phyloP scores from a whole-genome alignment of 768 basidiomycete genomes.

The Tylopilus balloui region DNA sequence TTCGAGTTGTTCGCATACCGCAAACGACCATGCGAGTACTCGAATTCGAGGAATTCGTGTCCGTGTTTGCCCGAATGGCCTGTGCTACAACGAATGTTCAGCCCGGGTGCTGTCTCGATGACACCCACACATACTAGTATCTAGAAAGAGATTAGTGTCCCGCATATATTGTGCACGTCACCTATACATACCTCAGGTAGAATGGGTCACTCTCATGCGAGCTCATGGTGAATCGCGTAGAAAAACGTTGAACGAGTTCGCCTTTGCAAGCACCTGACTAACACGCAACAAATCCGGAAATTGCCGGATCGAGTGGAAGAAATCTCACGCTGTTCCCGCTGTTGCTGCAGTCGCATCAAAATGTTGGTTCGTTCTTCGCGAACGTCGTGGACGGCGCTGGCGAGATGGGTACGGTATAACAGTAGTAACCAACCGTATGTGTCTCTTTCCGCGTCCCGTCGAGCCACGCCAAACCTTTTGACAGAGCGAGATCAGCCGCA shows the following conservation, averaged over 20 bases:
- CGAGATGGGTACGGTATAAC: conserved; percentile 22
- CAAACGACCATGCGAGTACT: conserved; percentile 93
- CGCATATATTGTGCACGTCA: not conserved
- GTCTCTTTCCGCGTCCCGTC: not conserved
- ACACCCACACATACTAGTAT: conserved; percentile 44
- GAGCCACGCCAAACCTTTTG: not conserved
- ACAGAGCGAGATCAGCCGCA: conserved; percentile 7
- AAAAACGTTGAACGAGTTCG: conserved; percentile 3
- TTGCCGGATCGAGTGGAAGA: not conserved
- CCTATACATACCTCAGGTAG: conserved; percentile 59
- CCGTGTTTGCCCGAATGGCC: conserved; percentile 99
- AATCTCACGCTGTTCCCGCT: not conserved
- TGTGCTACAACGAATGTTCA: conserved; percentile 37
- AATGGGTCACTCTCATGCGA: conserved; percentile 66
- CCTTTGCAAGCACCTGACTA: not conserved
- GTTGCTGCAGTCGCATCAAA: conserved; percentile 7
- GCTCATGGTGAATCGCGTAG: conserved; percentile 21
- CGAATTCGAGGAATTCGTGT: conserved; percentile 97
- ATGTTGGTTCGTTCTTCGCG: conserved; percentile 31
- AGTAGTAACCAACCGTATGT: conserved; percentile 15
- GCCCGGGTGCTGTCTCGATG: not conserved
- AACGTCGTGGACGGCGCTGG: conserved; percentile 13
- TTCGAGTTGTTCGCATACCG: conserved; percentile 99
- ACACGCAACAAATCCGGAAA: not conserved
- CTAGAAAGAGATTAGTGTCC: conserved; percentile 28